These are phyloP conservation scores for Boletus insuetus DNA, from an alignment of 768 basidiomycete species.

Conservation along the genomic window DNA sequence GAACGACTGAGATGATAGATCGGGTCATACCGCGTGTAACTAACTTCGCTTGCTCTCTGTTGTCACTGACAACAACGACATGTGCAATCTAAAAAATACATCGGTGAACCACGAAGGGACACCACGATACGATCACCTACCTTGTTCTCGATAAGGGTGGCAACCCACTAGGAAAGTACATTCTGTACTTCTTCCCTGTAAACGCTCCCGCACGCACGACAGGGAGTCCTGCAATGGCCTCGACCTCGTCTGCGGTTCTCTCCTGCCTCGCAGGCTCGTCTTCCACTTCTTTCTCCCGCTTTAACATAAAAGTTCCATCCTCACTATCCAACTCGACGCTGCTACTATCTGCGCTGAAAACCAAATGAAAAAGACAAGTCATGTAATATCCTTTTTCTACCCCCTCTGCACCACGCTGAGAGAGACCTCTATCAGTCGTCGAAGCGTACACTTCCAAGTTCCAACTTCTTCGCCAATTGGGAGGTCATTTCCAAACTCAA, in stretches of 20 bases:
- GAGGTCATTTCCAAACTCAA: conserved; percentile 63
- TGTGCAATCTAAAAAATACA: conserved; percentile 67
- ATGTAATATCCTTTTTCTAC: conserved; percentile 48
- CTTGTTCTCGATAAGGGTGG: conserved; percentile 75
- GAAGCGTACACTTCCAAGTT: conserved; percentile 85
- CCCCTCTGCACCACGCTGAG: background rate
- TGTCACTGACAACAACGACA: conserved; percentile 88
- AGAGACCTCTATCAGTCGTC: conserved; percentile 47
- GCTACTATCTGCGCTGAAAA: conserved; percentile 39
- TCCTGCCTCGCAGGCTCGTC: conserved; percentile 31
- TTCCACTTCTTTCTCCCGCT: conserved; percentile 30
- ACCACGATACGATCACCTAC: conserved; percentile 35
- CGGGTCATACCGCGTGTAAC: conserved; percentile 64
- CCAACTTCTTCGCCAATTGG: conserved; percentile 89
- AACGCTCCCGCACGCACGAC: conserved; percentile 55
- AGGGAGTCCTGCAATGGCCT: conserved; percentile 64
- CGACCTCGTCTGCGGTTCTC: conserved; percentile 40
- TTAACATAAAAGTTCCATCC: conserved; percentile 5
- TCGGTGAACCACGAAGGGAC: background rate
- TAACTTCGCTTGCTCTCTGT: conserved; percentile 81
- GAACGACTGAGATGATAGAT: background rate
- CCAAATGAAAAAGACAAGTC: conserved; percentile 98
- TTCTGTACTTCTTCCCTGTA: conserved; percentile 68
- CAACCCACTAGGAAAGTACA: conserved; percentile 83
- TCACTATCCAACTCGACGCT: conserved; percentile 15